A percentile compares a stretch with the other conserved stretches of the same genome.
Conservation (phyloP, 768 basidiomycete genomes). For the Xanthoconium purpureum region DNA sequence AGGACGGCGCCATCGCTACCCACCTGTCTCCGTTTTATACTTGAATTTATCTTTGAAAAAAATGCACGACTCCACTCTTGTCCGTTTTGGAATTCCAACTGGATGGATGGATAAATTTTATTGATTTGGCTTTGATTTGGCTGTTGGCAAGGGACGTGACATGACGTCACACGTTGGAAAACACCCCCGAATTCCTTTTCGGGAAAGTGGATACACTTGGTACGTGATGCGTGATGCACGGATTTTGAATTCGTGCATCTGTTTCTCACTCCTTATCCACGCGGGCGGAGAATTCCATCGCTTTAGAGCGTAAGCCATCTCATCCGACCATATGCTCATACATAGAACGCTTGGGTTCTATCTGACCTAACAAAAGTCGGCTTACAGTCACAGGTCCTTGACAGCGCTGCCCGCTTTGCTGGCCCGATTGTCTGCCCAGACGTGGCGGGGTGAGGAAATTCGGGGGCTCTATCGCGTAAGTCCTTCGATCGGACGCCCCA, state of each 20-base stretch:
- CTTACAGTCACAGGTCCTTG: slow-evolving; percentile 83
- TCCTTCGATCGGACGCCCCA: slow-evolving; percentile 12
- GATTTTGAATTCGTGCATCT: no score
- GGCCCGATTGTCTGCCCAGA: slow-evolving; percentile 65
- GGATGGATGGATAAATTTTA: no score
- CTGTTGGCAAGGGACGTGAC: not conserved
- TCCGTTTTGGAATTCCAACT: slow-evolving; percentile 19
- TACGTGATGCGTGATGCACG: no score
- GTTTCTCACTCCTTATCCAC: not conserved
- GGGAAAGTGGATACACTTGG: not conserved
- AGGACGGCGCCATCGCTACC: not conserved
- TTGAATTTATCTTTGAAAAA: slow-evolving; percentile 7
- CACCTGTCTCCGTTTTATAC: slow-evolving; percentile 20
- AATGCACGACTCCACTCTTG: not conserved
- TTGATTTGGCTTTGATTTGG: no score
- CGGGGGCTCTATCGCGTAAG: slow-evolving; percentile 53
- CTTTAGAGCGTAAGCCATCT: slow-evolving; percentile 43
- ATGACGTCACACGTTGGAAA: slow-evolving; percentile 24
- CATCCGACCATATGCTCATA: not conserved
- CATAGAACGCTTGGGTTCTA: slow-evolving; percentile 78
- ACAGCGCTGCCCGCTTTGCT: slow-evolving; percentile 51
- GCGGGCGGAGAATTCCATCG: slow-evolving; percentile 43
- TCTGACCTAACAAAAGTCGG: slow-evolving; percentile 93
- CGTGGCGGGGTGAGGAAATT: slow-evolving; percentile 54
- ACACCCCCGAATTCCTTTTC: slow-evolving; percentile 10